These are phyloP conservation scores for Rhododendron henanense DNA, from an alignment of 148 eudicot species.

Conservation along the genomic window DNA sequence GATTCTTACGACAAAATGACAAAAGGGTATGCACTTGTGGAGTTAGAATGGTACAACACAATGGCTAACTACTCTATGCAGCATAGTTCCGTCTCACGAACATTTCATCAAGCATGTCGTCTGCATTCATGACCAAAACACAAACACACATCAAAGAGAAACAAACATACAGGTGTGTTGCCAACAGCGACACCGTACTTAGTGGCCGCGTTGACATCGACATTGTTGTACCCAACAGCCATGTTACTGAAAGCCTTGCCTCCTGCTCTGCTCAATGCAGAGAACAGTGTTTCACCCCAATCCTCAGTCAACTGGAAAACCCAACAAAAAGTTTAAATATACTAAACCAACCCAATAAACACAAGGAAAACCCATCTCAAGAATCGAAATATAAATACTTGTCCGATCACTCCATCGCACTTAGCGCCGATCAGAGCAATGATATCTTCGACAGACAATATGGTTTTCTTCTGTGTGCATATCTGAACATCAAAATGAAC, in stretches of 20 bases:
- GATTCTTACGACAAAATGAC: background rate
- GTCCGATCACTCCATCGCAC: constrained; percentile 99
- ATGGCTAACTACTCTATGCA: background rate
- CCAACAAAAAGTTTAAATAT: background rate
- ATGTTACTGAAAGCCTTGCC: constrained; percentile 97
- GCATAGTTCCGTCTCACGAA: background rate
- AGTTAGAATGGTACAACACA: background rate
- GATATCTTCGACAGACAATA: constrained; percentile 91
- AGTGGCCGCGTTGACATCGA: constrained; percentile 82
- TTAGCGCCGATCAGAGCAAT: constrained; percentile 79
- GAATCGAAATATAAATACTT: constrained; percentile 34
- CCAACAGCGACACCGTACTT: constrained; percentile 98
- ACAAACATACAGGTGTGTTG: constrained; percentile 80
- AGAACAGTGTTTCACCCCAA: constrained; percentile 96
- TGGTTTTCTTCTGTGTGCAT: constrained; percentile 90
- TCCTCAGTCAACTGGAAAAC: constrained; percentile 80
- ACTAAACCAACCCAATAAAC: background rate
- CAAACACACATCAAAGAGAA: background rate
- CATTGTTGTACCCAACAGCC: constrained; percentile 99
- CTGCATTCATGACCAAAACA: background rate
- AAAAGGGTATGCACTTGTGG: background rate
- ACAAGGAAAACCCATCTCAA: background rate
- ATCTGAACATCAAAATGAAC: constrained; percentile 38
- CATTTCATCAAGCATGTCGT: background rate
- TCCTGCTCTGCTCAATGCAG: constrained; percentile 93